phyloP scores from a whole-genome alignment of 2,329 filamentous ascomycete species.

The Nemania abortiva region DNA sequence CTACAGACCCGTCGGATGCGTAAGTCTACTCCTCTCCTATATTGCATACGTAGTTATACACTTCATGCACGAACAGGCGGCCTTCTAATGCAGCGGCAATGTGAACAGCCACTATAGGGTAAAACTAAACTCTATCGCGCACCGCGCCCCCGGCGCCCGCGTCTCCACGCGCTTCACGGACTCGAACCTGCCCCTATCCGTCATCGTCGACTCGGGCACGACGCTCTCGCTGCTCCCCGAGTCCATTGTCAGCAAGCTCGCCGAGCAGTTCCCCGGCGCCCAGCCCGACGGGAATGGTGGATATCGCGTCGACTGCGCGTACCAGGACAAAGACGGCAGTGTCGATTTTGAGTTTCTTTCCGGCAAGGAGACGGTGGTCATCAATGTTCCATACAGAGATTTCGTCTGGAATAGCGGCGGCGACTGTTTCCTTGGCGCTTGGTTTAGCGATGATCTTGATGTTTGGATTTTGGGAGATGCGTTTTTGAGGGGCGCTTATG shows the following conservation, averaged over 20 bases:
- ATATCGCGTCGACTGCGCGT: constrained; percentile 59
- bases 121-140: constrained; percentile 43
- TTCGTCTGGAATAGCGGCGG: constrained; percentile 51
- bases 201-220: constrained; percentile 66
- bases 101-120: constrained; percentile 49
- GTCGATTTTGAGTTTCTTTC: constrained; percentile 62
- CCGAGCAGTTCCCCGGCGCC: constrained; percentile 57
- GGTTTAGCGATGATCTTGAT: constrained; percentile 40
- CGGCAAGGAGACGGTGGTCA: constrained; percentile 47
- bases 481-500: constrained; percentile 51
- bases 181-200: constrained; percentile 52
- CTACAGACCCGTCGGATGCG: constrained; percentile 55
- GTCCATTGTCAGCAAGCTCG: constrained; percentile 57
- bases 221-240: constrained; percentile 62
- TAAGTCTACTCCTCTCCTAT: constrained; percentile 43
- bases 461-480: constrained; percentile 51
- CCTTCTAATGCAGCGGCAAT: constrained; percentile 30
- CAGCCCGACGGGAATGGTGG: constrained; percentile 56
- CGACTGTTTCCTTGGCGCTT: constrained; percentile 48
- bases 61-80: background rate
- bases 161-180: constrained; percentile 33
- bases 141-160: constrained; percentile 37
- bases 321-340: constrained; percentile 54
- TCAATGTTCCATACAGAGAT: constrained; percentile 48
- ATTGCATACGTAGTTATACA: background rate